phyloP scores from a whole-genome alignment of 495 filamentous ascomycete species.

The Apiosordaria backusii region DNA sequence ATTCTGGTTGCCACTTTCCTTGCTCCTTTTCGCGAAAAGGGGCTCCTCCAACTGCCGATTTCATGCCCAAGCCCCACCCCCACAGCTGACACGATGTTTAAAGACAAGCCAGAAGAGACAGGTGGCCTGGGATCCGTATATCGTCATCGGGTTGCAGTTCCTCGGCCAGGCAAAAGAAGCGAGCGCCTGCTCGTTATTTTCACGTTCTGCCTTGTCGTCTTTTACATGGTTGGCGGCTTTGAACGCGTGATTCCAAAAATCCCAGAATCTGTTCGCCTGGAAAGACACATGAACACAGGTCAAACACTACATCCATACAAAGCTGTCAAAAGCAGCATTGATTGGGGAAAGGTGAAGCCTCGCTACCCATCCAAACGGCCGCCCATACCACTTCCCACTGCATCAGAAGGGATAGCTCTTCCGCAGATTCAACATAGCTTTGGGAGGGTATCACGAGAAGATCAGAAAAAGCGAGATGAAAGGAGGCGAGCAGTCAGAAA shows the following conservation, averaged over 20 bases:
- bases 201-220: background rate
- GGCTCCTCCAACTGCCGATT: too few species aligned
- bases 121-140: background rate
- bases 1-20: too few species aligned
- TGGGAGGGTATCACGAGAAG: slow-evolving; percentile 49
- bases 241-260: background rate
- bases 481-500: slow-evolving; percentile 59
- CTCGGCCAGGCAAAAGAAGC: background rate
- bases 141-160: background rate
- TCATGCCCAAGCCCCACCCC: background rate
- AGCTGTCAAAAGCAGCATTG: slow-evolving; percentile 29
- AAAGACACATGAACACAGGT: slow-evolving; percentile 18
- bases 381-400: slow-evolving; percentile 57
- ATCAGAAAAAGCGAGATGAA: slow-evolving; percentile 52
- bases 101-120: background rate
- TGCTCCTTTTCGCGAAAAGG: too few species aligned
- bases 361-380: slow-evolving; percentile 53
- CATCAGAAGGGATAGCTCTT: slow-evolving; percentile 39
- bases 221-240: background rate
- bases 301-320: slow-evolving; percentile 1
- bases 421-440: slow-evolving; percentile 69
- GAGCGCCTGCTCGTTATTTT: background rate
- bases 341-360: slow-evolving; percentile 58
- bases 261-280: slow-evolving; percentile 9
- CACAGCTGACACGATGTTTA: background rate